A percentile compares a stretch with the other conserved stretches of the same genome.
phyloP scores from a whole-genome alignment of 2,329 filamentous ascomycete species.

The Huntiella bhutanensis region DNA sequence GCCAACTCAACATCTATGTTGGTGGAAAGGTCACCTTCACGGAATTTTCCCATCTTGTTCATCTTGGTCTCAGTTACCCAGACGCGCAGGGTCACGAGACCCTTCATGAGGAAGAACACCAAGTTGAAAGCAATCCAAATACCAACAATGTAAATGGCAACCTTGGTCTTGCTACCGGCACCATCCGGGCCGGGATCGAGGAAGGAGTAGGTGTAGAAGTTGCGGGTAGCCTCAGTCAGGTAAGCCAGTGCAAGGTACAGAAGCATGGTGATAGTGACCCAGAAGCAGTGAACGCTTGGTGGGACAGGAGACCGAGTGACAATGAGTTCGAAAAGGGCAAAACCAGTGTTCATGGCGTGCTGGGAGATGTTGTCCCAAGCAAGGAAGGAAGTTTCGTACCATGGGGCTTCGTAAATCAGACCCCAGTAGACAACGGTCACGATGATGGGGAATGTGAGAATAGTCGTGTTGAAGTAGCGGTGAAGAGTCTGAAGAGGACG shows the following conservation, averaged over 20 bases:
- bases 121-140: slow-evolving; percentile 34
- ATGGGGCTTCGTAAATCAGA: slow-evolving; percentile 33
- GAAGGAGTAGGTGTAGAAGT: slow-evolving; percentile 62
- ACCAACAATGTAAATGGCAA: slow-evolving; percentile 46
- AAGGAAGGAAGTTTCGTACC: slow-evolving; percentile 31
- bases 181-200: slow-evolving; percentile 40
- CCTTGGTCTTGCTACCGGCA: slow-evolving; percentile 25
- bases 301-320: slow-evolving; percentile 45
- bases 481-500: slow-evolving; percentile 46
- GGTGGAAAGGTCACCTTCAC: slow-evolving; percentile 11
- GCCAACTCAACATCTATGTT: slow-evolving; percentile 15
- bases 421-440: slow-evolving; percentile 56
- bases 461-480: slow-evolving; percentile 41
- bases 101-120: slow-evolving; percentile 33
- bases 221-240: slow-evolving; percentile 47
- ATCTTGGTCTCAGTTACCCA: slow-evolving; percentile 30
- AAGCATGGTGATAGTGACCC: slow-evolving; percentile 49
- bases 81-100: slow-evolving; percentile 29
- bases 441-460: slow-evolving; percentile 46
- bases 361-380: slow-evolving; percentile 51
- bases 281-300: slow-evolving; percentile 43
- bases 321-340: slow-evolving; percentile 58
- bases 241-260: slow-evolving; percentile 59
- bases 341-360: slow-evolving; percentile 55
- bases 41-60: slow-evolving; percentile 25